Percentiles rank a stretch among this genome's conserved stretches.
Evolutionary conservation across 73 alveolate genomes (phyloP).

Genomic region (Tetrahymena malaccensis): DNA sequence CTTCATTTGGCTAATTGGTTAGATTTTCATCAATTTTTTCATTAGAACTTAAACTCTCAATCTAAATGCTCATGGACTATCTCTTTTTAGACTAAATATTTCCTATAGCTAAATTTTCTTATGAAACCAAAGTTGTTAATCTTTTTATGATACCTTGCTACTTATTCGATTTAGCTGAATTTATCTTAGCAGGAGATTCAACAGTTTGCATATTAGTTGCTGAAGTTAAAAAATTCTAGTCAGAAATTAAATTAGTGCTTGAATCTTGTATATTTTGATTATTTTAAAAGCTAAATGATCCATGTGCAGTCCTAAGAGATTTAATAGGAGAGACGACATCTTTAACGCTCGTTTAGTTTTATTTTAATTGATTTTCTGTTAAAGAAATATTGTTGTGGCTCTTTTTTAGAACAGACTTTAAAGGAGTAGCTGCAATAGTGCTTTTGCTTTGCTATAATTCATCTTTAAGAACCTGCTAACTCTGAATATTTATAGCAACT

Average conservation of each 20-base stretch:
- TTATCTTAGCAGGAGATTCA: not conserved
- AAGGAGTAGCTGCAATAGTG: not conserved
- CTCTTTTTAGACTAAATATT: not conserved
- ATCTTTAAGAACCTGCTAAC: not conserved
- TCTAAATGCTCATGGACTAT: not conserved
- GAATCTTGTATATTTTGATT: not conserved
- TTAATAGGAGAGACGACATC: not conserved
- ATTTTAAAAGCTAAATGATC: not conserved
- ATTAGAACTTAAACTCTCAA: not conserved
- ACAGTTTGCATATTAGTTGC: not conserved
- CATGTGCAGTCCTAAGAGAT: not conserved
- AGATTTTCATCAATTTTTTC: not conserved
- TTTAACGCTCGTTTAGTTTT: too few species aligned
- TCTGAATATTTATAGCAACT: not conserved
- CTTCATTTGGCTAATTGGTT: not conserved
- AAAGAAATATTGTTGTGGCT: not conserved
- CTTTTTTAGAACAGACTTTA: not conserved
- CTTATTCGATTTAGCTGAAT: not conserved
- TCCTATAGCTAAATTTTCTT: not conserved
- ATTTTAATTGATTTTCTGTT: not conserved
- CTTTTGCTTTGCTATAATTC: not conserved
- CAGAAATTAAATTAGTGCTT: not conserved
- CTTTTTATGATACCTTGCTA: not conserved
- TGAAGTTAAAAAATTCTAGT: not conserved
- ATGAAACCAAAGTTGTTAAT: not conserved